Evolutionary conservation across 2,329 filamentous ascomycete species (phyloP), one percentile per base, ranked within the genome.

Genomic region (Hymenoscyphus scutula): DNA sequence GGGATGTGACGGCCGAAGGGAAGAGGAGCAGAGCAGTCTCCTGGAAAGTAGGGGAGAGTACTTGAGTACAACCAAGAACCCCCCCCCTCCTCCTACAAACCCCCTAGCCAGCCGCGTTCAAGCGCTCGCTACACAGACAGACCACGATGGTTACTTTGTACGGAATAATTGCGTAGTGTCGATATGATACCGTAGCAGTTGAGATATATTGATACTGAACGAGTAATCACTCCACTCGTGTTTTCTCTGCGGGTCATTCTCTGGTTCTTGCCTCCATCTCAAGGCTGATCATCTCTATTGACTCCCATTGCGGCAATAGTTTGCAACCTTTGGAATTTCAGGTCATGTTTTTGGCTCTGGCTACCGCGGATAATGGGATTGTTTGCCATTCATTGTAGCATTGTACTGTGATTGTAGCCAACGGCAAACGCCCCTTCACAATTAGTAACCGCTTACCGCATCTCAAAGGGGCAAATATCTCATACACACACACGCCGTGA

Each of bases 1-100:
- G 68, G 68, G 63, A 68, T 62, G 61, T 63, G 57, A 64, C 68
- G 69, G 67, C 69, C 70, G 67, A 68, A 67, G 38, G 67, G 65
- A 67, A 66, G 45, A 15, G n/a, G n/a, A n/a, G n/a, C n/a, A 7
- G 11, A 29, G 30, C 15, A 13, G 45, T 25, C 19, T 51, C 53
- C 45, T 53, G 32, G 48, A 60, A 27, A 34, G 5, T 2, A 34
- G 7, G 11, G n/a, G n/a, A n/a, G n/a, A n/a, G n/a, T n/a, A n/a
- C n/a, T n/a, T n/a, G n/a, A n/a, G n/a, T n/a, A n/a, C n/a, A n/a
- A n/a, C n/a, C n/a, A n/a, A n/a, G n/a, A n/a, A n/a, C n/a, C n/a
- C n/a, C n/a, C n/a, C n/a, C n/a, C n/a, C 11, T 34, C 10, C 19
- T 8, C 23, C 41, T 5, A 17, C 4, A 48, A 23, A 25, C 7